Percentiles rank a stretch among this genome's conserved stretches.
These are phyloP conservation scores for Coemansia brasiliensis DNA, from an alignment of 192 early-diverging fungal genomes.

Conservation along the genomic window DNA sequence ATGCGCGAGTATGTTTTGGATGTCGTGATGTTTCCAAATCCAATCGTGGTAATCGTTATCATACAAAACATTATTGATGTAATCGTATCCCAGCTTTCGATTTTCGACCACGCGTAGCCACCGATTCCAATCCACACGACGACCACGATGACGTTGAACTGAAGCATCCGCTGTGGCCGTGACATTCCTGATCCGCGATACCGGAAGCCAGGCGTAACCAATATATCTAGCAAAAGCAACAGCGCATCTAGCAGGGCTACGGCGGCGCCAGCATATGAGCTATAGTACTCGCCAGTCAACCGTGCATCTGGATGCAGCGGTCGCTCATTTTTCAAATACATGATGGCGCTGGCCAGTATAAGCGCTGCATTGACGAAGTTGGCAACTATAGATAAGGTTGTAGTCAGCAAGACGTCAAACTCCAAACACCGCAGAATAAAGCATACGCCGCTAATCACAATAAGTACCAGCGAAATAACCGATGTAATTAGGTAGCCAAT, in stretches of 20 bases:
- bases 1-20: constrained; percentile 40
- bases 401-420: constrained; percentile 44
- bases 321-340: constrained; percentile 39
- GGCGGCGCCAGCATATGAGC: constrained; percentile 46
- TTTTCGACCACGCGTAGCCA: constrained; percentile 52
- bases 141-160: constrained; percentile 53
- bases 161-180: constrained; percentile 49
- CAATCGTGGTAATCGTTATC: constrained; percentile 52
- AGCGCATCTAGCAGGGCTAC: constrained; percentile 45
- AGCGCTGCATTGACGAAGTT: constrained; percentile 47
- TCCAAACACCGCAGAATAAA: constrained; percentile 54
- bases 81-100: constrained; percentile 50
- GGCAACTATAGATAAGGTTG: constrained; percentile 29
- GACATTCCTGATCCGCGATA: constrained; percentile 56
- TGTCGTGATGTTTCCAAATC: constrained; percentile 47
- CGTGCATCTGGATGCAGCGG: constrained; percentile 41
- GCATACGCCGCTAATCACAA: constrained; percentile 43
- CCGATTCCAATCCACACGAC: constrained; percentile 56
- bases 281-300: constrained; percentile 51
- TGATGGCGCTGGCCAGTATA: constrained; percentile 45
- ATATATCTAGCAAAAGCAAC: constrained; percentile 36
- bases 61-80: constrained; percentile 53
- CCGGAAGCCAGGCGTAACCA: constrained; percentile 51
- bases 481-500: constrained; percentile 42
- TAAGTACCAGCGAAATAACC: constrained; percentile 44